These are phyloP conservation scores for Globisporangium sylvaticum DNA, from an alignment of 352 stramenopile genomes.

Conservation along the genomic window DNA sequence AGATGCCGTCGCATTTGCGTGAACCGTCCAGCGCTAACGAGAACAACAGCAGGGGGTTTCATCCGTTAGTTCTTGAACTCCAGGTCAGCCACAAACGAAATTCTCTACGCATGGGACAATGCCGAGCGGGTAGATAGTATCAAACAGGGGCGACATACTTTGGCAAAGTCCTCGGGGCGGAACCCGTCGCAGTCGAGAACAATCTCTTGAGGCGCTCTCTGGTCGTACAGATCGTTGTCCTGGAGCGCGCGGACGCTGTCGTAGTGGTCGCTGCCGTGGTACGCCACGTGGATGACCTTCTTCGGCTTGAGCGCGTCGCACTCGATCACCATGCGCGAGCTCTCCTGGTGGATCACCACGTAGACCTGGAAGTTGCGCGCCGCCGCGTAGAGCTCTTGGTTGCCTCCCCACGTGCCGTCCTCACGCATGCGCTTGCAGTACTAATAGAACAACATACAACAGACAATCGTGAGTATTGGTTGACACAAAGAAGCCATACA, in stretches of 20 bases:
- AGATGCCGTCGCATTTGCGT: background rate
- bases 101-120: background rate
- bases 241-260: constrained; percentile 65
- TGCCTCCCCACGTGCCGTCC: constrained; percentile 78
- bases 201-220: constrained; percentile 37
- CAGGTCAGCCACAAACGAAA: background rate
- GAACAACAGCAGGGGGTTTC: background rate
- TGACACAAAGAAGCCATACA: background rate
- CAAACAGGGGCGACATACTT: constrained; percentile 29
- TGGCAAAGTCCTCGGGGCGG: constrained; percentile 45
- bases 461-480: background rate
- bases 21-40: constrained; percentile 15
- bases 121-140: background rate
- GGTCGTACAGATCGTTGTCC: constrained; percentile 30
- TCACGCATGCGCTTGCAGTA: constrained; percentile 79
- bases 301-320: constrained; percentile 53
- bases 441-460: constrained; percentile 18
- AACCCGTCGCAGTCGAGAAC: constrained; percentile 58
- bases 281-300: constrained; percentile 53
- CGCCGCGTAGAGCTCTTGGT: constrained; percentile 76
- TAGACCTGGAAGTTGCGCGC: constrained; percentile 69
- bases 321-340: constrained; percentile 63
- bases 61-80: background rate
- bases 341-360: constrained; percentile 75
- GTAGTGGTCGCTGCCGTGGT: constrained; percentile 79